Evolutionary conservation across 306 rosid genomes (phyloP), one percentile per base, ranked within the genome.

Genomic region (Sphenostylis stenocarpa): DNA sequence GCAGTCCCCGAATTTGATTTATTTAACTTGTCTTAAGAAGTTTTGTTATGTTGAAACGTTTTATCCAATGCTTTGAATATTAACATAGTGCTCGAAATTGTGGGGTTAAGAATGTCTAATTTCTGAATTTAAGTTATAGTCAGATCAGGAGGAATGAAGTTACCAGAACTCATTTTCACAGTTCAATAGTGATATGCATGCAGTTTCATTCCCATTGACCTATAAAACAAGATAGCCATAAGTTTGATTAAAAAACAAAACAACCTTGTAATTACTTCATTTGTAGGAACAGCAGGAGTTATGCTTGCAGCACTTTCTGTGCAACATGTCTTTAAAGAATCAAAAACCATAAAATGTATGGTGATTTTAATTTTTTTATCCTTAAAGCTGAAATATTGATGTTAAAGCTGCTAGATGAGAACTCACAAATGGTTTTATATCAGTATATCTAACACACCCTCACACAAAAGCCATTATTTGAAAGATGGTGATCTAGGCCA

Each of bases 151-250:
- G 80, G 70, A 61, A 83, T 63, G 73, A 79, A 85, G 68, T 73
- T 61, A 94, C 98, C 96, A 86, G 87, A 81, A 81, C 67, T 83
- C 89, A 84, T 90, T 86, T 82, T 94, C 88, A 58, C 70, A 45
- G 77, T 85, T 58, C 82, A 87, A 75, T 38, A 91, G 81, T 75
- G 93, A 94, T 28, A 91, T 14, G 34, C 82, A 84, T 63, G 96
- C 96, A 77, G 81, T 70, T 88, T 94, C 94, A 73, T 85, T 67
- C 74, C 86, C 94, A 61, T 87, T 87, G 71, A 90, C 95, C 98
- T 91, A 77, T 58, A 86, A 82, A 85, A 76, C 61, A 69, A 85
- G 72, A 67, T 58, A 39, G 43, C 17, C 69, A 77, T 44, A 15
- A 39, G 48, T 70, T 44, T 76, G 75, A 75, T 24, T 68, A 31